Base-by-base conservation (phyloP, 768 basidiomycete genomes). In the Mycena amicta region DNA sequence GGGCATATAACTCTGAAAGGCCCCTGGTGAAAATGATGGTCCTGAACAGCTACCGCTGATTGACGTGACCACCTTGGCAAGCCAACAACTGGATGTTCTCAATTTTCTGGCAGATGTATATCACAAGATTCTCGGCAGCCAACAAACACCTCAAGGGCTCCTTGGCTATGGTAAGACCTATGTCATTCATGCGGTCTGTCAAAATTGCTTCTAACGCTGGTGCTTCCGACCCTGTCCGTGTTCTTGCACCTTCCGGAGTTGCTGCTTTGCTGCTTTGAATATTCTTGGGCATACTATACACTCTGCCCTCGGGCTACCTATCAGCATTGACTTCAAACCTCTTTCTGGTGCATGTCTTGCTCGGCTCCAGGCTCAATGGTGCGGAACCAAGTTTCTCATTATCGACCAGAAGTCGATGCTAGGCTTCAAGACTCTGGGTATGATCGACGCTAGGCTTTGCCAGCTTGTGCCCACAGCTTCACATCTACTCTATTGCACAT, bases 321-420 rank as follows among this genome's bases (percentile, higher is more conserved):
- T 49, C 43, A 20, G 12, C 43, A 18, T 12, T 2, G 40, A 25
- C 18, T 49, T 55, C 27, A 47, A 47, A 3, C 41, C 54, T 2
- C 25, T 55, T 11, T 27, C 54, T 26, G 43, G 54, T 5, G 27
- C 40, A 2, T 4, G 46, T 20, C 54, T 55, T 2, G 45, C 54
- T 18, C 41, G 43, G 5, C 28, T 55, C 3, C 54, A 55, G 20
- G 18, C 41, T 5, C 26, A 50, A 3, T 55, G 54, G 54, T 4
- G 4, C 3, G 54, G 43, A 2, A 43, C 31, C 12, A 31, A 49
- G 8, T 55, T 55, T 28, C 5, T 55, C 5, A 55, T 55, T 55
- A 28, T 55, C 26, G 54, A 55, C 45, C 47, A 37, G 27, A 57
- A 61, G 33, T 54, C 60, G 1, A 61, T 57, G 56, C 25, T 57